These are phyloP conservation scores for Aureobasidium pullulans DNA, from an alignment of 2,329 filamentous ascomycete genomes.

Conservation along the genomic window DNA sequence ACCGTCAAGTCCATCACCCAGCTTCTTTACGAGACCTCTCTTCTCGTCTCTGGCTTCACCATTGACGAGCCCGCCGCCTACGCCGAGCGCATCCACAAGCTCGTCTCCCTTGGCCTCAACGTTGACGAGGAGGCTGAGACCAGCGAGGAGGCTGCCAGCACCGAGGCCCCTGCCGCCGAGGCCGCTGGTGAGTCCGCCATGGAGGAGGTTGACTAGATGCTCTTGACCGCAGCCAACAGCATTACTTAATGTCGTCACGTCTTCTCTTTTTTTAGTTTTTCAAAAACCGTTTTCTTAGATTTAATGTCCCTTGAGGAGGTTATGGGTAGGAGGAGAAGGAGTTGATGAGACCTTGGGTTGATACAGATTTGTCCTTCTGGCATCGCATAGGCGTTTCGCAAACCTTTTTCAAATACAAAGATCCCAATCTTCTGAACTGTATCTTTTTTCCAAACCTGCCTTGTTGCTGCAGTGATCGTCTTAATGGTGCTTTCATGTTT, in stretches of 20 bases:
- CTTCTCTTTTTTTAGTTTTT: constrained; percentile 2
- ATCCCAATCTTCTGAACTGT: neutral
- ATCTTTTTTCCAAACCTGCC: neutral
- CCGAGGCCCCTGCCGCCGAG: constrained; percentile 54
- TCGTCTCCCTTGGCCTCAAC: constrained; percentile 94
- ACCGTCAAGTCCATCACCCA: constrained; percentile 99
- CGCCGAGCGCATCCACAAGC: constrained; percentile 99
- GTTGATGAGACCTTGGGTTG: constrained; percentile 5
- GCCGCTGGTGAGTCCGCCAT: constrained; percentile 83
- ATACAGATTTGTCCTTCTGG: constrained; percentile 5
- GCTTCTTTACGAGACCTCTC: constrained; percentile 96
- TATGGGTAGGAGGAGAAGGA: neutral
- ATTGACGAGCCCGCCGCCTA: constrained; percentile 98
- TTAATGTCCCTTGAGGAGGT: constrained; percentile 4
- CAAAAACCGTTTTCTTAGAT: constrained; percentile 6
- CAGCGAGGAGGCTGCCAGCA: constrained; percentile 48
- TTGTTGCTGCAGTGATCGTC: too few species aligned
- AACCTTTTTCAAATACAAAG: constrained; percentile 2
- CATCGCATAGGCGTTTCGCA: constrained; percentile 8
- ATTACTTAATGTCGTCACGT: constrained; percentile 15
- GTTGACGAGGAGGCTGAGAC: constrained; percentile 88
- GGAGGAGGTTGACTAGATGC: constrained; percentile 95
- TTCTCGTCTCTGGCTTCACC: constrained; percentile 97
- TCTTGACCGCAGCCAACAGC: neutral
- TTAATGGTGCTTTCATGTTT: neutral